Evolutionary conservation across 75 land plant genomes (phyloP), one percentile per base, ranked within the genome.

Genomic region (Sequoia sempervirens): DNA sequence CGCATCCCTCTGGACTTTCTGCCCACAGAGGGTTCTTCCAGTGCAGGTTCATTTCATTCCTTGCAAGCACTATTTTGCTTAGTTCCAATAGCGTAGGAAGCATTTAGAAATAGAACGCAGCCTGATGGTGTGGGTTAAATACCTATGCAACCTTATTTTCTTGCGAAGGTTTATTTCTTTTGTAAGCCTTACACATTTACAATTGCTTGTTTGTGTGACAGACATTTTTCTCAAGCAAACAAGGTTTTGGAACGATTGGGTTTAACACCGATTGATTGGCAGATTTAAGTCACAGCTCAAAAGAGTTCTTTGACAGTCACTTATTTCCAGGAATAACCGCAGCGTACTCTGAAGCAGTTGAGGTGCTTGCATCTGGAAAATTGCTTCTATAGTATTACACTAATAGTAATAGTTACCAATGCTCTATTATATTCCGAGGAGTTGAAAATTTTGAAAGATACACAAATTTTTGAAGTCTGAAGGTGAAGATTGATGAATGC

Each of bases 1-100:
- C 95, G 41, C 99, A 97, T 92, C 99, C 99, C 79, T 97, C 99
- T 83, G 99, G 99, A 70, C 88, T 97, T 43, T 97, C 99, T 82
- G 99, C 99, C 76, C 87, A 96, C 83, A 93, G 91, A 80, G 99
- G 99, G 69, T 97, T 97, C 90, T 97, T 96, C 85, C 90, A 94
- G 37, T 97, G 99, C 94, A 97, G 94, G 99, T 97, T 81, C 32
- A 15, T 53, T 81, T 30, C 56, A 53, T 81, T 81, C 82, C 82
- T 52, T 52, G 37, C 28, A 81, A 70, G 36, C 73, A 70, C 73
- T 70, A 70, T 32, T 70, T 70, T 32, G 11, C 32, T 30, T 30
- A 70, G 15, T 32, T 70, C 15, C 15, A 20, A 61, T 32, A 70
- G 73, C 1, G 73, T 70, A 13, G 36, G 73, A 70, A 70, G 66